phyloP scores from a whole-genome alignment of 768 basidiomycete species.

The Zangia roseola region DNA sequence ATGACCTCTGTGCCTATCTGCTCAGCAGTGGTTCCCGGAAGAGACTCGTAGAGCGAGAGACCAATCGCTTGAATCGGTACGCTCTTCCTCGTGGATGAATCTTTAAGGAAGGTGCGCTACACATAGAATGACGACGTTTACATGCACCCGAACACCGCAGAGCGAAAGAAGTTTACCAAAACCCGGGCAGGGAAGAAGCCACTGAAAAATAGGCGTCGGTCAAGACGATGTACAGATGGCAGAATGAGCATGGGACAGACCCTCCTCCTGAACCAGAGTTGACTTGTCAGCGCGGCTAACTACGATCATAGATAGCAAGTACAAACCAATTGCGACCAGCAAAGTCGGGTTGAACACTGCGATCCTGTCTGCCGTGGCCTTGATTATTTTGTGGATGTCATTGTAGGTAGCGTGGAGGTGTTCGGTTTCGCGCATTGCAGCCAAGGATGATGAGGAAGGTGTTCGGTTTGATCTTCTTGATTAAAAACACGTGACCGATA shows the following conservation, averaged over 20 bases:
- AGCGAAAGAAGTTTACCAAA: slow-evolving; percentile 46
- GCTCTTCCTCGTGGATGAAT: slow-evolving; percentile 64
- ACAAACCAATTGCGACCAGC: slow-evolving; percentile 76
- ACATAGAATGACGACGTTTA: neutral
- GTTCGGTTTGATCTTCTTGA: neutral
- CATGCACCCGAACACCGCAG: neutral
- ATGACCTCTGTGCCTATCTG: slow-evolving; percentile 83
- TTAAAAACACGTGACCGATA: slow-evolving; percentile 18
- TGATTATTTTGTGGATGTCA: slow-evolving; percentile 88
- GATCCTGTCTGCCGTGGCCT: slow-evolving; percentile 62
- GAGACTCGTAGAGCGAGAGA: slow-evolving; percentile 89
- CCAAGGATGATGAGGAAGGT: neutral
- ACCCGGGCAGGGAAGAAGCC: slow-evolving; percentile 97
- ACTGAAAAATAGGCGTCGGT: slow-evolving; percentile 38
- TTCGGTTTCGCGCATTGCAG: slow-evolving; percentile 42
- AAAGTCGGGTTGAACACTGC: slow-evolving; percentile 85
- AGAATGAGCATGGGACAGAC: slow-evolving; percentile 45
- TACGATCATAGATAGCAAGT: neutral
- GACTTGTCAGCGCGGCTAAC: neutral
- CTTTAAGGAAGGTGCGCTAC: slow-evolving; percentile 83
- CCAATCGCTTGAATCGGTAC: slow-evolving; percentile 97
- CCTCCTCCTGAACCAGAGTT: slow-evolving; percentile 62
- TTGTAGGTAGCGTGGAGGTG: slow-evolving; percentile 84
- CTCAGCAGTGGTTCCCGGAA: slow-evolving; percentile 71
- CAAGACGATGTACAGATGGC: slow-evolving; percentile 9